These are phyloP conservation scores for Cladosporium sp. DNA, from an alignment of 2,329 filamentous ascomycete genomes.

Conservation along the genomic window DNA sequence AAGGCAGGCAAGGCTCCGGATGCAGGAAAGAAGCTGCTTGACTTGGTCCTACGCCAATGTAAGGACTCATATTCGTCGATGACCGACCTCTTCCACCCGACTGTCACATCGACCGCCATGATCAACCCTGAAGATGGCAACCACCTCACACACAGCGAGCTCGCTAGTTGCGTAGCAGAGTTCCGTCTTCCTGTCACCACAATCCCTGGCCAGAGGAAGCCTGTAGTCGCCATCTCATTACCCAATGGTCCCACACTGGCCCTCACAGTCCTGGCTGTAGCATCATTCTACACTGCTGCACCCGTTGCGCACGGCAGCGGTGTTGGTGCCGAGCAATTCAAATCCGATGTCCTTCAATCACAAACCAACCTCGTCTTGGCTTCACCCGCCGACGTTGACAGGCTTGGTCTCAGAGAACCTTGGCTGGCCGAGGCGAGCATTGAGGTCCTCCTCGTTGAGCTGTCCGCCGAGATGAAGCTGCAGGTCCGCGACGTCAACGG, in stretches of 20 bases:
- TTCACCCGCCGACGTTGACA: slow-evolving; percentile 37
- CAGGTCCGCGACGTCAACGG: slow-evolving; percentile 24
- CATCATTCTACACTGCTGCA: slow-evolving; percentile 49
- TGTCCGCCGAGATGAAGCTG: slow-evolving; percentile 37
- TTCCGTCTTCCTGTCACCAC: slow-evolving; percentile 25
- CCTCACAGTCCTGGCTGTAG: slow-evolving; percentile 46
- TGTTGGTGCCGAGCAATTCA: slow-evolving; percentile 45
- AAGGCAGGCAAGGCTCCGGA: slow-evolving; percentile 27
- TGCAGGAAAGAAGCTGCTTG: slow-evolving; percentile 17
- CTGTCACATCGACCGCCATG: slow-evolving; percentile 22
- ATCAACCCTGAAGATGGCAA: slow-evolving; percentile 27
- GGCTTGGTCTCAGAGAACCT: slow-evolving; percentile 35
- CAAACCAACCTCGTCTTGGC: slow-evolving; percentile 47
- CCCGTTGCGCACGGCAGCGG: slow-evolving; percentile 50
- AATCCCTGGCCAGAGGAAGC: slow-evolving; percentile 28
- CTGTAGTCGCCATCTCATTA: slow-evolving; percentile 48
- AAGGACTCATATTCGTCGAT: slow-evolving; percentile 26
- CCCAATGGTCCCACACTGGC: slow-evolving; percentile 54
- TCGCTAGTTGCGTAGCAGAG: slow-evolving; percentile 23
- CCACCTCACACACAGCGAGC: slow-evolving; percentile 22
- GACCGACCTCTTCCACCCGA: slow-evolving; percentile 26
- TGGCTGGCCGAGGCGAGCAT: slow-evolving; percentile 36
- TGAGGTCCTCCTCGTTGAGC: slow-evolving; percentile 38
- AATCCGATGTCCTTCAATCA: slow-evolving; percentile 47
- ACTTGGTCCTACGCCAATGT: slow-evolving; percentile 23